Evolutionary conservation across 441 rosid species (phyloP).

Genomic region (Aleurites moluccanus): DNA sequence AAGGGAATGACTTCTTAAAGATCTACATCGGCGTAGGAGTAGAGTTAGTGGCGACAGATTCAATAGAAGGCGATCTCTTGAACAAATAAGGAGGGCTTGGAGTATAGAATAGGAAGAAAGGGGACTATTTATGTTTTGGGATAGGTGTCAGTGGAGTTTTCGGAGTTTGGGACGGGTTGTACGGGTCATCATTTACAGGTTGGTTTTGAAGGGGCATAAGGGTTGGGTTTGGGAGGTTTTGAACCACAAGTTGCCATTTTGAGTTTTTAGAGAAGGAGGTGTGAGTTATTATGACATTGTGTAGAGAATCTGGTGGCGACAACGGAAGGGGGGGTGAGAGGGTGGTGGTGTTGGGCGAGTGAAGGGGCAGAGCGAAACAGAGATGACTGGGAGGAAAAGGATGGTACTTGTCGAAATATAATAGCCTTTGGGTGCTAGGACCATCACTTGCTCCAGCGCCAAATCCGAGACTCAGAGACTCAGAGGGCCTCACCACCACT

Average conservation of each 20-base stretch:
- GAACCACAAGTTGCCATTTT: slow-evolving; percentile 77
- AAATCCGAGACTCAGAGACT: slow-evolving; percentile 92
- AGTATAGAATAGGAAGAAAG: slow-evolving; percentile 70
- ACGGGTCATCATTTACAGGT: slow-evolving; percentile 31
- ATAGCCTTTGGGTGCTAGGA: too few relatives aligned
- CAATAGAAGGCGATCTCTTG: slow-evolving; percentile 42
- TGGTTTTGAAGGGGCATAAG: slow-evolving; percentile 52
- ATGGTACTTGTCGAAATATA: background rate
- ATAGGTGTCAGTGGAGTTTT: slow-evolving; percentile 37
- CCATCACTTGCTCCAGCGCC: slow-evolving; percentile 90
- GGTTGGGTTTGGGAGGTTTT: slow-evolving; percentile 65
- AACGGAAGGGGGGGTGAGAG: background rate
- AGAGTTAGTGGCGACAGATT: slow-evolving; percentile 3
- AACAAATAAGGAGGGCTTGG: slow-evolving; percentile 70
- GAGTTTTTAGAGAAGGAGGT: background rate
- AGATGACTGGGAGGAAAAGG: background rate
- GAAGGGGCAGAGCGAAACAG: slow-evolving; percentile 13
- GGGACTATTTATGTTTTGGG: slow-evolving; percentile 43
- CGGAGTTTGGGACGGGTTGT: slow-evolving; percentile 33
- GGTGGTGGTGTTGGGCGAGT: background rate
- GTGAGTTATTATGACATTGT: slow-evolving; percentile 10
- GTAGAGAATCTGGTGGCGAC: background rate
- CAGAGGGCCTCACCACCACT: slow-evolving; percentile 75
- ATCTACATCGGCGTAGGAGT: slow-evolving; percentile 57
- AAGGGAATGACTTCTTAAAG: slow-evolving; percentile 65